Conservation (phyloP, 148 eudicot species). For the Nepenthes mirabilis region DNA sequence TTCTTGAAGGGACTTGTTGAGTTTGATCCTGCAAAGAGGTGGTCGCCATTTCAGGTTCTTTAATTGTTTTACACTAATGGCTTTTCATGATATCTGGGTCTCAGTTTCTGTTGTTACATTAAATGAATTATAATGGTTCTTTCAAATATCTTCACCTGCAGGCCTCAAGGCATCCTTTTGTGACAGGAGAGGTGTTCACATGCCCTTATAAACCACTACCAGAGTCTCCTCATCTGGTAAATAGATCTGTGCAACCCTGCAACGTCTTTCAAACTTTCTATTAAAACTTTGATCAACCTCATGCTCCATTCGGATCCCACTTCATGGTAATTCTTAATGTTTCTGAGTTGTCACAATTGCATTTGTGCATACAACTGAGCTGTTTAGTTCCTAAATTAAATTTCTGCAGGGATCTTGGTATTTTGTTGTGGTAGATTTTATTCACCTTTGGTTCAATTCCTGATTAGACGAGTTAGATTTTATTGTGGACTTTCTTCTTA, state of each 20-base stretch:
- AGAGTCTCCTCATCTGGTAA: conserved; percentile 85
- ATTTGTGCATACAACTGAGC: too few relatives aligned
- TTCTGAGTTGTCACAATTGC: too few relatives aligned
- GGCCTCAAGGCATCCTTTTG: conserved; percentile 95
- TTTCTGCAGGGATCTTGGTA: too few relatives aligned
- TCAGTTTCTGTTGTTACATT: conserved; percentile 2
- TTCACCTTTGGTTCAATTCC: too few relatives aligned
- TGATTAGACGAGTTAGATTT: too few relatives aligned
- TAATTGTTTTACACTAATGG: not conserved
- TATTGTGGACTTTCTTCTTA: too few relatives aligned
- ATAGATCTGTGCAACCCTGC: conserved; percentile 16
- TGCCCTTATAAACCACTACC: conserved; percentile 65
- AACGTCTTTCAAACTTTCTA: not conserved
- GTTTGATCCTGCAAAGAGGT: conserved; percentile 93
- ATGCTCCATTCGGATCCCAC: not conserved
- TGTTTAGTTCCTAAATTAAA: too few relatives aligned
- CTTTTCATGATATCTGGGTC: not conserved
- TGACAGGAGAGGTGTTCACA: conserved; percentile 97
- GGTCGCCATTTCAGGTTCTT: conserved; percentile 95
- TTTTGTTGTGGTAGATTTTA: too few relatives aligned
- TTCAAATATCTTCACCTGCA: conserved; percentile 20
- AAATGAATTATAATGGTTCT: not conserved
- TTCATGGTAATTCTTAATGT: not conserved
- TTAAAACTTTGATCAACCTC: not conserved
- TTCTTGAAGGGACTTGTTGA: conserved; percentile 93